Evolutionary conservation across 768 basidiomycete genomes (phyloP).

Genomic region (Phallus indusiatus): DNA sequence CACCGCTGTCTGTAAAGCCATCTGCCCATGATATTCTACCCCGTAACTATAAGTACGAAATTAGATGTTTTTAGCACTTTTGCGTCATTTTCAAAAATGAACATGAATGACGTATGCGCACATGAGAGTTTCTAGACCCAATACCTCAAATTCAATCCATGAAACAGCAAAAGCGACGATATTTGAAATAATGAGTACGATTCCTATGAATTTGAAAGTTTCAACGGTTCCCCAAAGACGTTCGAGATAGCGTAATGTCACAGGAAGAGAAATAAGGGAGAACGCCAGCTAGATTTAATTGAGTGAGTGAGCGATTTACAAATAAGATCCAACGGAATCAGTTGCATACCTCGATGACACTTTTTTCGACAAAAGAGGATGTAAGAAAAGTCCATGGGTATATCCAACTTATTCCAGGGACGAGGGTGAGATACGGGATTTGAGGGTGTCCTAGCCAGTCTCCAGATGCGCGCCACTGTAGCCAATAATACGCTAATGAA

Average conservation of each 20-base stretch:
- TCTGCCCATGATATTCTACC: conserved; percentile 86
- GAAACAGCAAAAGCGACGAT: conserved; percentile 81
- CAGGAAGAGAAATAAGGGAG: conserved; percentile 68
- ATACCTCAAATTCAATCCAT: conserved; percentile 73
- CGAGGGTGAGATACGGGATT: conserved; percentile 66
- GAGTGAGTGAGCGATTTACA: neutral
- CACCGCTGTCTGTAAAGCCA: conserved; percentile 79
- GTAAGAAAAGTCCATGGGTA: conserved; percentile 94
- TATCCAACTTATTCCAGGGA: conserved; percentile 74
- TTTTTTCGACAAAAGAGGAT: conserved; percentile 78
- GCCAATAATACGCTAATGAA: conserved; percentile 43
- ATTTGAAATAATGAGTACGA: conserved; percentile 73
- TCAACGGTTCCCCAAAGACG: conserved; percentile 89
- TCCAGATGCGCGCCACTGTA: conserved; percentile 40
- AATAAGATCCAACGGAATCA: neutral
- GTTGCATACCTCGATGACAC: conserved; percentile 64
- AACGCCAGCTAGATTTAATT: conserved; percentile 50
- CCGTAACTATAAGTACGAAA: conserved; percentile 51
- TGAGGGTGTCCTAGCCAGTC: conserved; percentile 17
- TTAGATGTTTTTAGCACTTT: neutral
- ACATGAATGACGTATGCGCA: conserved; percentile 29
- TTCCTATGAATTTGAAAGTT: conserved; percentile 74
- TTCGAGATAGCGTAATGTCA: conserved; percentile 85
- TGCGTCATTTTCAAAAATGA: neutral
- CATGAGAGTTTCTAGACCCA: conserved; percentile 72